Evolutionary conservation across 2,329 filamentous ascomycete species (phyloP), one percentile per base, ranked within the genome.

Genomic region (Diaporthe eres): DNA sequence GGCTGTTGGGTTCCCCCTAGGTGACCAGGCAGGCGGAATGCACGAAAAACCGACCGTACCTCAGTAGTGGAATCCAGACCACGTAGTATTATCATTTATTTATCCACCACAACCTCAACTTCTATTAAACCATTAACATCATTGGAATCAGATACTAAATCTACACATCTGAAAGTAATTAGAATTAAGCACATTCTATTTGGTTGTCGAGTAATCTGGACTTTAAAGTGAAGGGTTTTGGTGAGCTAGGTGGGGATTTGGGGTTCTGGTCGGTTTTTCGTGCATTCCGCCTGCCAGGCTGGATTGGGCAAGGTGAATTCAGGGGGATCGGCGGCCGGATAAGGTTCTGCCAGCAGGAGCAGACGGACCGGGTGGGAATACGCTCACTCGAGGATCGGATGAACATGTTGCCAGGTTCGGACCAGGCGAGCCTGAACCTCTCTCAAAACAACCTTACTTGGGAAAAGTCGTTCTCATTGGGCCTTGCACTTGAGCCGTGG

Each of bases 241-340:
- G 3, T 31, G 28, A 31, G 28, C 28, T 31, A 31, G 28, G 28
- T 31, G 28, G 28, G 28, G 28, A 31, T 31, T 31, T 31, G 28
- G 28, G 28, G 28, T 31, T 31, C 28, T 31, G 28, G 28, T 31
- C 28, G 28, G 28, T 31, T 31, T 31, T 31, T 31, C 28, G 28
- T 31, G 28, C 28, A 31, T 31, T 31, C 28, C 28, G 28, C 28
- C 28, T 31, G 28, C 25, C 25, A 25, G 65, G 49, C 65, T 70
- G 28, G 49, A 55, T 70, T 34, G 65, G 65, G 65, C 49, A 70
- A 55, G 65, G 65, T 42, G 65, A 28, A 55, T 55, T 55, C 65
- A 70, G 65, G 65, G 65, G 65, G 65, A 70, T 70, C 65, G 65
- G 31, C 65, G 65, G 49, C 49, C 49, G 65, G 65, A 70, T 70